Evolutionary conservation across 1,139 yeast species (phyloP), one percentile per base, ranked within the genome.

Genomic region (Candida sojae): DNA sequence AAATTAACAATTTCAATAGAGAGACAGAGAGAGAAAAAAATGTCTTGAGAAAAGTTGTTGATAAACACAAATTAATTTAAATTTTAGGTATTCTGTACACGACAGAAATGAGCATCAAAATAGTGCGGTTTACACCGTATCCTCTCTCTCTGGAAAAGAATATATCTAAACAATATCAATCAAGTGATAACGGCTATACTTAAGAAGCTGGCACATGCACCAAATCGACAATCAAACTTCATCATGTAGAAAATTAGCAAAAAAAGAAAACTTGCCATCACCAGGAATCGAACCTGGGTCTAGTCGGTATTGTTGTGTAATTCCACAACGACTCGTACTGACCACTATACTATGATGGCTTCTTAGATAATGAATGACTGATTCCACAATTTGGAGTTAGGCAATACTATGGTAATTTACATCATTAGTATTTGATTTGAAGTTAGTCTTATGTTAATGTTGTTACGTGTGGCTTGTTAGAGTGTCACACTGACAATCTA

Each of bases 251-350:
- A 32, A 5, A 6, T 12, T 3, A n/a, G n/a, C 12, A 42, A 53
- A 56, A 62, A 63, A 58, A 57, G 41, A 53, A 46, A 17, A 2
- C 3, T 2, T 75, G 80, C 79, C 78, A 78, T 71, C 70, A 77
- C 79, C 80, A 74, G 79, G 79, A 75, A 74, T 75, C 80, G 80
- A 75, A 75, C 79, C 66, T 75, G 79, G 79, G 79, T 75, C 66
- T 66, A 72, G 62, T 72, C 79, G 77, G 79, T 26, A 9, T 37
- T 26, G 39, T 29, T 12, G 39, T 12, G 37, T 13, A 11, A 3
- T 28, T 26, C 80, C 80, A 75, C 80, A 75, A 75, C 77, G 79
- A 73, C 62, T 71, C 70, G 79, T 75, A 74, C 79, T 75, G 54
- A 74, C 80, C 80, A 75, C 79, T 75, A 75, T 75, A 75, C 79